phyloP scores from a whole-genome alignment of 2,329 filamentous ascomycete species.

The Beauveria scarabaeidicola region DNA sequence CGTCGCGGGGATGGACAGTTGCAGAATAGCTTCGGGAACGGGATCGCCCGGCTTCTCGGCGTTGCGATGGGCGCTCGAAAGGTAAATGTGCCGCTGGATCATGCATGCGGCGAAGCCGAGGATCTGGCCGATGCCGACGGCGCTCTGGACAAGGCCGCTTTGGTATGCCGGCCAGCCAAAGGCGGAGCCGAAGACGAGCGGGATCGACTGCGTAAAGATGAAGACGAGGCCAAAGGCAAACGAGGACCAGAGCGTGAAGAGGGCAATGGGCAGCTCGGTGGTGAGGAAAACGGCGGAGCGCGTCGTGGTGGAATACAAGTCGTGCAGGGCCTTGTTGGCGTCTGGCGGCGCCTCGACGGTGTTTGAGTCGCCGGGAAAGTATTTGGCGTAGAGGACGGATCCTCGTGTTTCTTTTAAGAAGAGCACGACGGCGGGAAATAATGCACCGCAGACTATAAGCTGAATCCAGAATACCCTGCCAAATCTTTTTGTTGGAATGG shows the following conservation, averaged over 20 bases:
- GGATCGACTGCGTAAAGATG: conserved; percentile 13
- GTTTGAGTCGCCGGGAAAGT: background rate
- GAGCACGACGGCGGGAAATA: background rate
- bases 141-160: conserved; percentile 9
- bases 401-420: conserved; percentile 8
- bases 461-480: conserved; percentile 12
- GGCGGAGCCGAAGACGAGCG: conserved; percentile 8
- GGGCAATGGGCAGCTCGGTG: conserved; percentile 11
- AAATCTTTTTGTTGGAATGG: background rate
- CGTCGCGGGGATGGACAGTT: conserved; percentile 11
- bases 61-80: background rate
- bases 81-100: conserved; percentile 6
- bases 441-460: conserved; percentile 10
- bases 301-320: conserved; percentile 1
- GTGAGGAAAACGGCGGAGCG: conserved; percentile 12
- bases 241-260: conserved; percentile 13
- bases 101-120: conserved; percentile 8
- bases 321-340: background rate
- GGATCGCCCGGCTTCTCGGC: conserved; percentile 2
- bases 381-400: conserved; percentile 2
- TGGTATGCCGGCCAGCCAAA: conserved; percentile 7
- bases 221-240: conserved; percentile 14
- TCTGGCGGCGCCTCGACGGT: background rate
- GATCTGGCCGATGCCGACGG: conserved; percentile 13
- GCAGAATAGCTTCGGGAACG: conserved; percentile 11